Base-by-base conservation (phyloP, 306 rosid species). In the Echinosophora koreensis region DNA sequence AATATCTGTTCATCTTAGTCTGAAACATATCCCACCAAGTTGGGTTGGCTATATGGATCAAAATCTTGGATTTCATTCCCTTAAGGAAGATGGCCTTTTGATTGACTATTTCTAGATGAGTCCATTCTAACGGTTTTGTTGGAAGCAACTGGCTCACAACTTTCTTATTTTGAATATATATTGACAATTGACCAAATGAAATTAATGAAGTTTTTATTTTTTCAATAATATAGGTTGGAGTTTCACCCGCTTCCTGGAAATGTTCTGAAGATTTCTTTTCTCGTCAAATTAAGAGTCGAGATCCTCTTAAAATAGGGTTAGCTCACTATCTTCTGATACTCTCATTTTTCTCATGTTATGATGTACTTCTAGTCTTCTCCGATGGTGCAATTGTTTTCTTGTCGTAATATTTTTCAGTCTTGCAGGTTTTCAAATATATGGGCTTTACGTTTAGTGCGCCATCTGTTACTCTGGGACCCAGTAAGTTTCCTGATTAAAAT, bases 251-350 rank as follows among this genome's bases (percentile, higher is more conserved):
- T 62, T 89, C 97, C 69, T 95, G 97, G 97, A 92, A 88, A 88
- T 95, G 98, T 88, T 95, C 98, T 5, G 97, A 92, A 83, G 97
- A 95, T 63, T 91, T 92, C 80, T 90, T 95, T 74, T 83, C 97
- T 52, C 73, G 32, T 66, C 93, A 95, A 74, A 95, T 95, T 52
- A 92, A 81, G 88, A 89, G 76, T 71, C 87, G 97, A 84, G 97
- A 95, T 90, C 97, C 97, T 37, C 96, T 95, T 41, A 95, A 95
- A 78, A 61, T 90, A 75, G 98, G 97, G 97, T 95, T 75, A 46
- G 97, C 79, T 66, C 10, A 5, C 57, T 66, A 58, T 59, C 32
- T 38, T 52, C 67, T 32, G 56, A 80, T 58, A n/a, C 66, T 47
- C 78, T 68, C 39, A 9, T 10, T 56, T 44, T 80, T 42, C 56